These are phyloP conservation scores for Inga leiocalycina DNA, from an alignment of 306 rosid genomes.

Conservation along the genomic window DNA sequence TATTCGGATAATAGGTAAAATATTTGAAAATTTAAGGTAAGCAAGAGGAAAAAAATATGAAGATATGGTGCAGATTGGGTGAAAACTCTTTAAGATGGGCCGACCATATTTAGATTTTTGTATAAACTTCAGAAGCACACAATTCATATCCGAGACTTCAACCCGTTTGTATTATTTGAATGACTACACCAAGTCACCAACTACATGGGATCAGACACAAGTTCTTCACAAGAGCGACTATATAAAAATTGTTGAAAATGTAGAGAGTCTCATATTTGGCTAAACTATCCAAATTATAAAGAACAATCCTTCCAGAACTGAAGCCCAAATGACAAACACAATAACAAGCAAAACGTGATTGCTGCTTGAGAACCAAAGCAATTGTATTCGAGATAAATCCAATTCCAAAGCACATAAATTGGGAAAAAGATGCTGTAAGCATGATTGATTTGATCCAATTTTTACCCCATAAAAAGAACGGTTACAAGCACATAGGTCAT, in stretches of 20 bases:
- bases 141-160: constrained; percentile 29
- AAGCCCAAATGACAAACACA: constrained; percentile 98
- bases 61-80: too few relatives aligned
- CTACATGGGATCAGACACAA: constrained; percentile 36
- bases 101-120: constrained; percentile 30
- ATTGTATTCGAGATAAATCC: constrained; percentile 86
- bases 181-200: constrained; percentile 33
- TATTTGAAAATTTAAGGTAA: too few relatives aligned
- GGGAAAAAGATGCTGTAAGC: constrained; percentile 91
- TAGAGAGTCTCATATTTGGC: constrained; percentile 1
- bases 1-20: too few relatives aligned
- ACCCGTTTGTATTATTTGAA: constrained; percentile 10
- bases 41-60: too few relatives aligned
- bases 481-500: too few relatives aligned
- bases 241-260: constrained; percentile 48
- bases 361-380: constrained; percentile 98
- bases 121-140: constrained; percentile 35
- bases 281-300: background rate
- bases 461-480: constrained; percentile 59
- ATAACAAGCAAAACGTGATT: constrained; percentile 97
- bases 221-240: constrained; percentile 51
- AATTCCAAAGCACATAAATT: constrained; percentile 94
- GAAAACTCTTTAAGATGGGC: too few relatives aligned
- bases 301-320: constrained; percentile 45
- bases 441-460: constrained; percentile 96